Percentiles rank a stretch among this genome's conserved stretches.
Evolutionary conservation across 495 filamentous ascomycete genomes (phyloP).

Genomic region (Penicillium turbatum): DNA sequence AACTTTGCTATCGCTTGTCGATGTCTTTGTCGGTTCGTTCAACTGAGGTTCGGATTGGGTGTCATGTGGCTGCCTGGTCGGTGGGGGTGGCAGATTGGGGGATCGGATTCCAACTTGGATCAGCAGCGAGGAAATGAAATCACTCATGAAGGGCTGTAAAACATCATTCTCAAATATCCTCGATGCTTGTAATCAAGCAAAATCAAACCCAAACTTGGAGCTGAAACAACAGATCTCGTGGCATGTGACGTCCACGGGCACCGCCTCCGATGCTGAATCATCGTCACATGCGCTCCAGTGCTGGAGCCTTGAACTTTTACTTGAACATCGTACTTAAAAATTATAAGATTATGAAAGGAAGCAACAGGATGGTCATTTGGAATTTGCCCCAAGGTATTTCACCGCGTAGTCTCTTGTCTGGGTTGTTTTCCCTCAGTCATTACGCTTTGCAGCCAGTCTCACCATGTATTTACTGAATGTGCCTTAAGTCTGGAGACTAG

Average conservation of each 20-base stretch:
- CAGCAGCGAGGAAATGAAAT: constrained; percentile 66
- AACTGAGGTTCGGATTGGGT: constrained; percentile 10
- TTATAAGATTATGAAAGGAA: not conserved
- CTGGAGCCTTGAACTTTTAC: not conserved
- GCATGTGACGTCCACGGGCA: constrained; percentile 24
- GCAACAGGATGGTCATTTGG: not conserved
- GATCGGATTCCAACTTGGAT: constrained; percentile 74
- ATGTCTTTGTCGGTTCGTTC: constrained; percentile 16
- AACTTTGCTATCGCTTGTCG: constrained; percentile 8
- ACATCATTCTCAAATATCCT: constrained; percentile 14
- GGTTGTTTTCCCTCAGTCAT: not conserved
- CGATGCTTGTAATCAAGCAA: constrained; percentile 1
- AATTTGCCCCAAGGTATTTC: not conserved
- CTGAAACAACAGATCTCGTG: constrained; percentile 4
- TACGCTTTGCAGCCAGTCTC: not conserved
- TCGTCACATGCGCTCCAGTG: constrained; percentile 6
- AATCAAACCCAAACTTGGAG: not conserved
- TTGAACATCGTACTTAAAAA: not conserved
- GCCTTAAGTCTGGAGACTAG: not conserved
- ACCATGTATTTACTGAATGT: not conserved
- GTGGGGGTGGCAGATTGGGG: constrained; percentile 55
- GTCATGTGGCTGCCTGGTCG: constrained; percentile 11
- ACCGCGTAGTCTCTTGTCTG: not conserved
- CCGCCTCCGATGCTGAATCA: constrained; percentile 19
- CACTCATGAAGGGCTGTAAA: constrained; percentile 55